phyloP scores from a whole-genome alignment of 441 rosid species.

The Dalechampia spathulata region DNA sequence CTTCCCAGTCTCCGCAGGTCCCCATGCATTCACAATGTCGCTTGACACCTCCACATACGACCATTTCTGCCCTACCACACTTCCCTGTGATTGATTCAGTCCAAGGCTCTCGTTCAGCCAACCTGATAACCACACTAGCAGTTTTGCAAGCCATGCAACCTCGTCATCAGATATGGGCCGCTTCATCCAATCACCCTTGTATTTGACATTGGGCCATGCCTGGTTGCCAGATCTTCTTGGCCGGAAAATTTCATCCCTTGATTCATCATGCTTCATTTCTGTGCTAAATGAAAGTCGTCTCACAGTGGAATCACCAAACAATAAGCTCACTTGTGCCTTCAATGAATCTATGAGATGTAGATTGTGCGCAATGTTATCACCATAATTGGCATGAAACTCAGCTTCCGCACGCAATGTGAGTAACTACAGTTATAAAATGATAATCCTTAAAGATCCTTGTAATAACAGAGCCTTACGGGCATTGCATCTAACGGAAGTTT shows the following conservation, averaged over 20 bases:
- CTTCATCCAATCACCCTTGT: constrained; percentile 85
- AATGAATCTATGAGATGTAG: constrained; percentile 49
- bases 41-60: constrained; percentile 43
- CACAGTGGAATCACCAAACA: constrained; percentile 47
- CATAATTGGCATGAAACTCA: constrained; percentile 60
- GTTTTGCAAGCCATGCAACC: constrained; percentile 70
- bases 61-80: constrained; percentile 28
- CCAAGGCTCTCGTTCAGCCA: constrained; percentile 63
- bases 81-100: constrained; percentile 35
- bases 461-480: too few relatives aligned
- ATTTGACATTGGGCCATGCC: constrained; percentile 31
- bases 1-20: constrained; percentile 39
- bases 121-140: constrained; percentile 49
- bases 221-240: constrained; percentile 57
- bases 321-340: constrained; percentile 40
- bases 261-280: constrained; percentile 33
- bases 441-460: not conserved
- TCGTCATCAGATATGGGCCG: constrained; percentile 78
- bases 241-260: constrained; percentile 60
- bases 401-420: constrained; percentile 78
- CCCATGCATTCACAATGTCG: constrained; percentile 30
- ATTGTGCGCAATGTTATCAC: constrained; percentile 30
- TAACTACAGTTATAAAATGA: constrained; percentile 47
- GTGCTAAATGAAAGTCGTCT: constrained; percentile 41
- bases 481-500: too few relatives aligned